Base-by-base conservation (phyloP, 306 rosid species). In the Vigna angularis region DNA sequence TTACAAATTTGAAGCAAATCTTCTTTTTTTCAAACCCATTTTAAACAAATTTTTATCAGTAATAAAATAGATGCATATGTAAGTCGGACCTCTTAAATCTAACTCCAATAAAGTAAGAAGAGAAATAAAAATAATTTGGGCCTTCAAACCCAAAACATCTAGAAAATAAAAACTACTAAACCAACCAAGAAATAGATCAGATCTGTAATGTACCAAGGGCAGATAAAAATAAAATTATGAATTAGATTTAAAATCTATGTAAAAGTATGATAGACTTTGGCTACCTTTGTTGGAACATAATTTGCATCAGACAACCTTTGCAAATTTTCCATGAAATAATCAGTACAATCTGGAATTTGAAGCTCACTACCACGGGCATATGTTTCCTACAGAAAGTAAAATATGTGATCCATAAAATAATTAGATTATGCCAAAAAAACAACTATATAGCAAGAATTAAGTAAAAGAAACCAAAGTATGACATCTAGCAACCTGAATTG, bases 271-370 rank as follows among this genome's bases (percentile, higher is more conserved):
- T 52, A 38, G 40, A 52, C 26, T 15, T 66, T 78, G 64, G 52
- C 48, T 86, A 91, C 99, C 99, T 95, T 95, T 63, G 99, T 93
- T 74, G 99, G 99, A 79, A 91, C 82, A 77, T 95, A 95, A 86
- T 86, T 88, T 11, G 82, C 74, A 59, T 93, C 98, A 26, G 98
- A 83, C 72, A 95, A 82, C 83, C 98, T 90, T 75, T 89, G 90
- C 66, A 95, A 87, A 85, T 88, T 95, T 83, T 91, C 98, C 96
- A 95, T 93, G 90, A 95, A 93, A 85, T 93, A 95, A 66, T 87
- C 79, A 16, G 99, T 81, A 85, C 99, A 95, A 15, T 95, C 99
- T 45, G 99, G 99, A 93, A 95, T 92, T 85, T 93, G 99, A 75
- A 95, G 94, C 77, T 91, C 98, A 79, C 88, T 93, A 58, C 99